Evolutionary conservation across 352 stramenopile genomes (phyloP).

Genomic region (Globisporangium polare): DNA sequence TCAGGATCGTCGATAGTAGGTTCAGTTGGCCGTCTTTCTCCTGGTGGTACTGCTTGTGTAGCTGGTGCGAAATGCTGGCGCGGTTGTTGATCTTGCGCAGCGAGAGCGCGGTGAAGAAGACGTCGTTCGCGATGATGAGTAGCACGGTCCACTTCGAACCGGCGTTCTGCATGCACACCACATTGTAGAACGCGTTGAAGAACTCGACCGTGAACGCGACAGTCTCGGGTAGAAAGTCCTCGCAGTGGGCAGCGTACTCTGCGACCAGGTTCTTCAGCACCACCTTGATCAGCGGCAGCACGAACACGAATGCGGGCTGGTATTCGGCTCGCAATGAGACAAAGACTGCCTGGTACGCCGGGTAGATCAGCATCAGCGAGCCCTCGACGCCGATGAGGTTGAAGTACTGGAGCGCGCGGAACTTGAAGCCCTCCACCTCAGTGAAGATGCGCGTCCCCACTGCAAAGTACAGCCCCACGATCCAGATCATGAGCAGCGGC

Average conservation of each 20-base stretch:
- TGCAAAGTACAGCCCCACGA: not conserved
- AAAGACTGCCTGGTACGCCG: not conserved
- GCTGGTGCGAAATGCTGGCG: not conserved
- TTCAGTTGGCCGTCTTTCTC: not conserved
- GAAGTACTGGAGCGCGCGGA: slow-evolving; percentile 6
- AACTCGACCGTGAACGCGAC: not conserved
- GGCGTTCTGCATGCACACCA: not conserved
- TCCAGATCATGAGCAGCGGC: not conserved
- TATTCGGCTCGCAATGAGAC: not conserved
- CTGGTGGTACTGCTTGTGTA: not conserved
- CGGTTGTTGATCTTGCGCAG: not conserved
- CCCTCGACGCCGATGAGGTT: slow-evolving; percentile 1
- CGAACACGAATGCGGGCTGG: not conserved
- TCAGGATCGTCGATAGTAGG: not conserved
- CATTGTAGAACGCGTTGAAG: not conserved
- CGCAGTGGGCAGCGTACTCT: not conserved
- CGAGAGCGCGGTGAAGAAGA: not conserved
- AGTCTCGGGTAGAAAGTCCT: not conserved
- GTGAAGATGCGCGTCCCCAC: not conserved
- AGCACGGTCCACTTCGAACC: not conserved
- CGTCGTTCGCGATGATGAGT: not conserved
- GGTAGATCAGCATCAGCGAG: not conserved
- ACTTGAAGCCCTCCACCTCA: not conserved
- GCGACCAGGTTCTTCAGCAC: not conserved
- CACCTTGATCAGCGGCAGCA: not conserved